These are phyloP conservation scores for Calonectria pseudoturangicola DNA, from an alignment of 2,329 filamentous ascomycete species.

Conservation along the genomic window DNA sequence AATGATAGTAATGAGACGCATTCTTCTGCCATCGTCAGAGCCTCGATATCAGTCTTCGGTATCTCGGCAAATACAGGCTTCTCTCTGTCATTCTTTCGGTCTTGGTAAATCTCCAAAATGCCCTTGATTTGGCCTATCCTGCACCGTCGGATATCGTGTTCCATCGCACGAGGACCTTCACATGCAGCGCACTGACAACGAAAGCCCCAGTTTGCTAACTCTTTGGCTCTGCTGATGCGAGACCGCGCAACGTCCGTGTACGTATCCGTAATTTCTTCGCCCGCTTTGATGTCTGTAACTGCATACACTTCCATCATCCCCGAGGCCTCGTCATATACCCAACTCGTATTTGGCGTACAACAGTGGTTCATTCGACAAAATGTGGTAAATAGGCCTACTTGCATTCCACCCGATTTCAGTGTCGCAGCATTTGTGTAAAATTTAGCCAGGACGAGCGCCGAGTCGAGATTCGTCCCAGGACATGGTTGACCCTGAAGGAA, in stretches of 20 bases:
- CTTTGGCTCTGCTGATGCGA: constrained; percentile 25
- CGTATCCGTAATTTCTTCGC: constrained; percentile 40
- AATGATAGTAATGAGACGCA: constrained; percentile 4
- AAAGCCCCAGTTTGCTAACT: constrained; percentile 40
- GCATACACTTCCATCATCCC: constrained; percentile 39
- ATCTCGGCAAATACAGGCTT: constrained; percentile 36
- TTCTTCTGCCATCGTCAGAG: constrained; percentile 37
- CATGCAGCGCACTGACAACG: constrained; percentile 32
- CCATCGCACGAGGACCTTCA: constrained; percentile 27
- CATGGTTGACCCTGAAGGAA: constrained; percentile 28
- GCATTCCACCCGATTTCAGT: constrained; percentile 29
- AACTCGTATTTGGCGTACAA: constrained; percentile 37
- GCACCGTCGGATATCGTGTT: constrained; percentile 31
- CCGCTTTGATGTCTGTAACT: constrained; percentile 37
- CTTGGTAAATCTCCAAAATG: constrained; percentile 36
- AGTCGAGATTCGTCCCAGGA: constrained; percentile 32
- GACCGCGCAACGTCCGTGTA: constrained; percentile 38
- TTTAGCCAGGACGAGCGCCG: constrained; percentile 35
- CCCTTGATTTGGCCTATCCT: constrained; percentile 34
- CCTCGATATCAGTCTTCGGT: constrained; percentile 31
- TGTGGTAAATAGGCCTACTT: constrained; percentile 35
- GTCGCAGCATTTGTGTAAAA: constrained; percentile 43
- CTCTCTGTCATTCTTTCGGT: constrained; percentile 8
- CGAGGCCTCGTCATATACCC: constrained; percentile 36
- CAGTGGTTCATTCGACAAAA: constrained; percentile 42